Conservation (phyloP, 345 rosid species). For the Citrus cavaleriei region DNA sequence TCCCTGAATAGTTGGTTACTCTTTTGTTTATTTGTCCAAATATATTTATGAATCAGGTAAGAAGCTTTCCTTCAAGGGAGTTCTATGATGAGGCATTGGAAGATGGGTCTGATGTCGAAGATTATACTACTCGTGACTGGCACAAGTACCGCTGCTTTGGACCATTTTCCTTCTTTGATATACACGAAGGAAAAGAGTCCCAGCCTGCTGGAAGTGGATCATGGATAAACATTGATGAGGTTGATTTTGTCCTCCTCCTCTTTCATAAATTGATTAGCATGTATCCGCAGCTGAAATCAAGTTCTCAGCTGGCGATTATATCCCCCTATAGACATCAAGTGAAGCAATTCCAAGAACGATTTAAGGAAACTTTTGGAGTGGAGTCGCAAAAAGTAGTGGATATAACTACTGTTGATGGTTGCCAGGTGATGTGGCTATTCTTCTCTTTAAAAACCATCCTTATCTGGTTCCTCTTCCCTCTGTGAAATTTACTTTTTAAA, state of each 20-base stretch:
- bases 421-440: constrained; percentile 60
- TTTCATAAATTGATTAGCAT: constrained; percentile 74
- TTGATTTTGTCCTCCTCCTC: constrained; percentile 76
- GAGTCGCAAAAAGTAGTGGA: constrained; percentile 74
- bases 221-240: constrained; percentile 70
- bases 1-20: background rate
- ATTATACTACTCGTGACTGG: constrained; percentile 76
- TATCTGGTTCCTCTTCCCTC: background rate
- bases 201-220: constrained; percentile 88
- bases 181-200: constrained; percentile 80
- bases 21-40: background rate
- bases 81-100: constrained; percentile 74
- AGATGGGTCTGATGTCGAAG: constrained; percentile 70
- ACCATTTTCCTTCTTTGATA: constrained; percentile 91
- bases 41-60: constrained; percentile 42
- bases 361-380: constrained; percentile 67
- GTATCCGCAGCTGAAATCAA: constrained; percentile 77
- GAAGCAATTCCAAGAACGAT: constrained; percentile 76
- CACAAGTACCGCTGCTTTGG: constrained; percentile 77
- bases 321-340: constrained; percentile 92
- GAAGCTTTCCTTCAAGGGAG: constrained; percentile 86
- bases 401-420: constrained; percentile 91
- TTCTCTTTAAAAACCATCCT: background rate
- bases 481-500: background rate
- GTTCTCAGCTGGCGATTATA: constrained; percentile 85